Evolutionary conservation across 805 yeast species (phyloP), one percentile per base, ranked within the genome.

Genomic region (Metschnikowia similis): DNA sequence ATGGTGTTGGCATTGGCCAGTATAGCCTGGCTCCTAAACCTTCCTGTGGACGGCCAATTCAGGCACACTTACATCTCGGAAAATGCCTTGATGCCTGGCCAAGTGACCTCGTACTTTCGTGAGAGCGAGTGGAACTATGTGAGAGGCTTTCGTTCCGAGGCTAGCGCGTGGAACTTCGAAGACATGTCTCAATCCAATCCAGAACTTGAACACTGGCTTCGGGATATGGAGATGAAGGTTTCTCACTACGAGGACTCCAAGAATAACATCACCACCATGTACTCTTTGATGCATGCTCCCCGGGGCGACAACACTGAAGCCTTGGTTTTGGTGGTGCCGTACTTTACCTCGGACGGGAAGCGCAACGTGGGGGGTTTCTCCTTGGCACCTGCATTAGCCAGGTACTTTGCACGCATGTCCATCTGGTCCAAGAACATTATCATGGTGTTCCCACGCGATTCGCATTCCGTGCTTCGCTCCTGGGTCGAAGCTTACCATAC

Each of bases 401-500:
- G 91, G 54, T 92, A 86, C 69, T 87, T 92, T 65, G 77, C 83
- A 39, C 76, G 89, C 56, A 83, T 96, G 87, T 85, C 96, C 7
- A 81, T 94, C 9, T 94, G 98, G 99, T 89, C 96, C 21, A 94
- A 94, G 63, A 95, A 91, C 62, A 84, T 94, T 55, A 87, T 94
- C 28, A 71, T 94, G 39, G 96, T 91, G 28, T 79, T 89, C 45
- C 90, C 96, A 3, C 81, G 83, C 45, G 82, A 90, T 61, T 81
- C 86, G 0, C 80, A 80, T 41, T 71, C 74, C 30, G 81, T 94
- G 1, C 71, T 92, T 50, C 74, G 96, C 51, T 71, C 83, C 3
- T 94, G 98, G 98, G 97, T 92, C 8, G 89, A 87, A 52, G 96
- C 96, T 0, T 94, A 94, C 66, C 98, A 94, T 62, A 83, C 88